Evolutionary conservation across 2,329 filamentous ascomycete genomes (phyloP), one percentile per base, ranked within the genome.

Genomic region (Fusarium scirpi): DNA sequence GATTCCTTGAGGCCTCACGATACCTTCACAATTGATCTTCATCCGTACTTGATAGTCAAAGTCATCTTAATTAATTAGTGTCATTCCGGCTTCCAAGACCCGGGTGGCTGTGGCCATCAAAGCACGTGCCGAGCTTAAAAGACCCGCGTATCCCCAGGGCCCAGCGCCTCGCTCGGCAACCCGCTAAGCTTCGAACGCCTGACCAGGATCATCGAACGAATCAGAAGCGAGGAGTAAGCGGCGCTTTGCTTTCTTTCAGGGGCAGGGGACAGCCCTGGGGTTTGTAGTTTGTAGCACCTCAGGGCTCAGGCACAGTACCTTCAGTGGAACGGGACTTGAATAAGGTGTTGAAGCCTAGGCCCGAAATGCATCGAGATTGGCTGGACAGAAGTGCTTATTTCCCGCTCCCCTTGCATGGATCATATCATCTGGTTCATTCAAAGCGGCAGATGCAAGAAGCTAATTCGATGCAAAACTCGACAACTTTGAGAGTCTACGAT

Each of bases 311-410:
- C 48, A 54, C 61, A 65, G 60, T 59, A 47, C 56, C 43, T 51
- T 60, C 59, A 59, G 66, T 67, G 60, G 63, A 44, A n/a, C 32
- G 38, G 45, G 49, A 51, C 48, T 56, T 65, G 64, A 59, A 54
- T 53, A 58, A 58, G 44, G 51, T 62, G 65, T 30, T 25, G 32
- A 64, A 48, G 48, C 58, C 54, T 48, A 25, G 30, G 43, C 29
- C 22, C 27, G 62, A 60, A 59, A 51, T 62, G 60, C 51, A 74
- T 74, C 70, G 62, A 70, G 72, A 74, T 74, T 74, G 72, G 72
- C 45, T 58, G 61, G 27, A 29, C 7, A 53, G 49, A 54, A 18
- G 45, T 61, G 64, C 66, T 47, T 66, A 67, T 60, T 54, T 61
- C 48, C 53, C 47, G 38, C 27, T 57, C 52, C 55, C 64, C 68